Conservation (phyloP, 345 rosid species). For the Citrus trifoliata region DNA sequence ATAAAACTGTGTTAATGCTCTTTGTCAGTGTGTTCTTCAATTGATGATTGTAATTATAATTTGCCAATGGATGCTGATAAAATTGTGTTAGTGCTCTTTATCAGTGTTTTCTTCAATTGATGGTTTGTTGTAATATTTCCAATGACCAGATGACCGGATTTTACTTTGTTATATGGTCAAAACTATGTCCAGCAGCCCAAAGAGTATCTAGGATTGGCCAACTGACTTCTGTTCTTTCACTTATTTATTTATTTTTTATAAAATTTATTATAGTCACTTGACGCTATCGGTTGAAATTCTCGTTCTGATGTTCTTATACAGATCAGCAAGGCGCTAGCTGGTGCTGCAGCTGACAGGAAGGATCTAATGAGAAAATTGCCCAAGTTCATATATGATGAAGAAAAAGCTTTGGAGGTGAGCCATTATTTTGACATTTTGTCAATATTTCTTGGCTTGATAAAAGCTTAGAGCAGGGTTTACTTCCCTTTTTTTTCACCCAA, state of each 20-base stretch:
- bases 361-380: constrained; percentile 94
- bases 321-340: constrained; percentile 86
- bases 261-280: not conserved
- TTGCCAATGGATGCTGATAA: not conserved
- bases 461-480: not conserved
- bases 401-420: constrained; percentile 85
- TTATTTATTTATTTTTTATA: too few relatives aligned
- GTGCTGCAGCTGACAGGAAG: constrained; percentile 57
- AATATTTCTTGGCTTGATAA: constrained; percentile 1
- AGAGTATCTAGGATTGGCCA: not conserved
- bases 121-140: not conserved
- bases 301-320: constrained; percentile 22
- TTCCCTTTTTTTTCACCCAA: not conserved
- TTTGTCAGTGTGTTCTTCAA: not conserved
- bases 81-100: too few relatives aligned
- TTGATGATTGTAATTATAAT: too few relatives aligned
- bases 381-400: constrained; percentile 95
- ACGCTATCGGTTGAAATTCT: not conserved
- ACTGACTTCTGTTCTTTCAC: not conserved
- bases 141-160: not conserved
- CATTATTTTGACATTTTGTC: constrained; percentile 6
- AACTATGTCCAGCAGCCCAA: not conserved
- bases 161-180: not conserved
- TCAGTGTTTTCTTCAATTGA: too few relatives aligned
- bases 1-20: not conserved